Evolutionary conservation across 495 filamentous ascomycete genomes (phyloP), one percentile per base, ranked within the genome.

Genomic region (Neurospora cerealis): DNA sequence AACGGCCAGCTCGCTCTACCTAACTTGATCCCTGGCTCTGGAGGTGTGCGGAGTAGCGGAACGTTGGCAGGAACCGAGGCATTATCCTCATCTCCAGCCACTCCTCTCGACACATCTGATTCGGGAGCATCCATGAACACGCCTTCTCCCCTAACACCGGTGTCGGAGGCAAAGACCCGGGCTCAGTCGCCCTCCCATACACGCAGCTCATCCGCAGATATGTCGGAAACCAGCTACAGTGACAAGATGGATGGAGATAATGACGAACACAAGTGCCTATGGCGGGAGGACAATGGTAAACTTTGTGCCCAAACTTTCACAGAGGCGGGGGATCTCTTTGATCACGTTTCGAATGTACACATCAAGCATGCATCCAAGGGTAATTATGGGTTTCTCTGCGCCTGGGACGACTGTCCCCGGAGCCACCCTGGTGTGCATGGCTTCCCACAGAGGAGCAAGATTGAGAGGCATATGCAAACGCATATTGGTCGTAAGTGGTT

Each of bases 391-490:
- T 81, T 82, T 71, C 73, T 77, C 10, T 83, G 83, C 71, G 77
- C 79, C 42, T 83, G 81, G 81, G 74, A 77, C 40, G 80, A 77
- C 71, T 83, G 82, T 70, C 75, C 75, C 32, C 78, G 84, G 2
- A 88, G 88, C 74, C 75, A 75, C 6, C 66, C 72, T 70, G 82
- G 80, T 69, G 81, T 77, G 41, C 76, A 81, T 37, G 86, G 85
- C 71, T 87, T 91, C 78, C 81, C 83, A 48, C 86, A 88, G 74
- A 82, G 84, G 71, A 88, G 88, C 75, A 91, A 91, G 77, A 84
- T 91, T 21, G 86, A 88, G 73, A 83, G 89, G 32, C 89, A 91
- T 77, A 86, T 91, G 78, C 86, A 89, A 54, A 89, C 87, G 1
- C 89, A 91, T 77, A 89, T 88, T 46, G 85, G 83, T 54, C 88